Evolutionary conservation across 2,329 filamentous ascomycete species (phyloP).

Genomic region (Chlorencoelia australis): DNA sequence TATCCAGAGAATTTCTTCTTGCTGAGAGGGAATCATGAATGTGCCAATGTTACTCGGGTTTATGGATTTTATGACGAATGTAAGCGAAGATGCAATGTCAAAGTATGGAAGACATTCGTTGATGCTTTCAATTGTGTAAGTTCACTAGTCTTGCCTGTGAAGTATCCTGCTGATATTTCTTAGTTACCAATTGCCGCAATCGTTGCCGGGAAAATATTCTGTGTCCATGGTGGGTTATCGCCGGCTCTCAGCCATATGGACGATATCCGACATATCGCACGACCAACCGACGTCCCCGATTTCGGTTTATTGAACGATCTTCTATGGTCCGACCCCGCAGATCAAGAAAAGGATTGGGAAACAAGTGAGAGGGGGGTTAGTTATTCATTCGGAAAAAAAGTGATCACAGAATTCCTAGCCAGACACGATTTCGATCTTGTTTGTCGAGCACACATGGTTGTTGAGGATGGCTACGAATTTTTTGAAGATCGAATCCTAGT

Average conservation of each 20-base stretch:
- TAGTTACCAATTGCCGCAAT: conserved; percentile 85
- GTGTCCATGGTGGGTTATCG: conserved; percentile 88
- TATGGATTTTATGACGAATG: conserved; percentile 99
- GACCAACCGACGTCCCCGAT: conserved; percentile 93
- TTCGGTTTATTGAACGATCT: conserved; percentile 93
- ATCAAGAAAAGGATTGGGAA: conserved; percentile 98
- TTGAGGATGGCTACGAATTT: conserved; percentile 98
- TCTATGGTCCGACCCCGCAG: conserved; percentile 93
- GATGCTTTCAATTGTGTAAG: conserved; percentile 79
- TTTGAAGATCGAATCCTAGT: conserved; percentile 92
- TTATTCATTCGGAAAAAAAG: conserved; percentile 97
- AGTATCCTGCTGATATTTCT: conserved; percentile 10
- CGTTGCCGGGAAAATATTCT: conserved; percentile 95
- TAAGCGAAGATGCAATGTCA: conserved; percentile 91
- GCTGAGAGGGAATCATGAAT: conserved; percentile 90
- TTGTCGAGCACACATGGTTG: conserved; percentile 97
- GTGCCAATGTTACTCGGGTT: conserved; percentile 88
- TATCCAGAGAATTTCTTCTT: conserved; percentile 97
- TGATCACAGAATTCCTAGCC: conserved; percentile 91
- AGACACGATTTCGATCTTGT: conserved; percentile 96
- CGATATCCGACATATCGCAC: conserved; percentile 90
- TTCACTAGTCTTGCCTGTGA: conserved; percentile 1
- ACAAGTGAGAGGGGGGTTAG: conserved; percentile 94
- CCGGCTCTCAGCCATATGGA: conserved; percentile 95
- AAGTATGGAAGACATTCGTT: conserved; percentile 96